A percentile compares a stretch with the other conserved stretches of the same genome.
Evolutionary conservation across 75 land plant species (phyloP).

Genomic region (Adiantum capillusveneris): DNA sequence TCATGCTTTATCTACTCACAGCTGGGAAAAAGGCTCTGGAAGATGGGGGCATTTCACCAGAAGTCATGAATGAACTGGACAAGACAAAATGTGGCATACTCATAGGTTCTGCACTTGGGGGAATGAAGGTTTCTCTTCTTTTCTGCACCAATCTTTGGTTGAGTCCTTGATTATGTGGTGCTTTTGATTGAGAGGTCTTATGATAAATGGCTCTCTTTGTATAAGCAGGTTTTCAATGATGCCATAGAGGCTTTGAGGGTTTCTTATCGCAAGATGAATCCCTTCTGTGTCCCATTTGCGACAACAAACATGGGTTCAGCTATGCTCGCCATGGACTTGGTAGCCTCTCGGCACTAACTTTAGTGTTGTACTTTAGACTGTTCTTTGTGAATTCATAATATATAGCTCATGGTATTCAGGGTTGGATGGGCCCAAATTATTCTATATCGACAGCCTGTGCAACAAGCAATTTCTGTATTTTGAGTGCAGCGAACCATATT

Average conservation of each 20-base stretch:
- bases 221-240: constrained; percentile 73
- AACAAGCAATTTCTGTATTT: constrained; percentile 85
- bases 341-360: constrained; percentile 10
- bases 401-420: constrained; percentile 29
- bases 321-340: constrained; percentile 98
- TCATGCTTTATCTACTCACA: constrained; percentile 87
- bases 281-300: constrained; percentile 84
- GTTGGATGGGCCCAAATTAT: constrained; percentile 99
- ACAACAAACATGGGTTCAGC: constrained; percentile 97
- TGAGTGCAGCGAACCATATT: constrained; percentile 91
- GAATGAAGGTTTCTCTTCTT: constrained; percentile 68
- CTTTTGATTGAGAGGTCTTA: background rate
- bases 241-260: constrained; percentile 73
- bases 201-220: too few relatives aligned
- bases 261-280: constrained; percentile 80
- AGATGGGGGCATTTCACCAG: constrained; percentile 64
- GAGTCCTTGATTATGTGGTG: background rate
- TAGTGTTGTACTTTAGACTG: background rate
- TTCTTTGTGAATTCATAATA: background rate
- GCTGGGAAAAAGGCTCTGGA: constrained; percentile 90
- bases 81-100: constrained; percentile 84
- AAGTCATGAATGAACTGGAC: constrained; percentile 57
- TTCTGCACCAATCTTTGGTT: too few relatives aligned
- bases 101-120: constrained; percentile 97
- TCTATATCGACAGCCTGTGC: constrained; percentile 96